Percentiles rank a stretch among this genome's conserved stretches.
phyloP scores from a whole-genome alignment of 768 basidiomycete species.

The Hortiboletus flavorubellus region DNA sequence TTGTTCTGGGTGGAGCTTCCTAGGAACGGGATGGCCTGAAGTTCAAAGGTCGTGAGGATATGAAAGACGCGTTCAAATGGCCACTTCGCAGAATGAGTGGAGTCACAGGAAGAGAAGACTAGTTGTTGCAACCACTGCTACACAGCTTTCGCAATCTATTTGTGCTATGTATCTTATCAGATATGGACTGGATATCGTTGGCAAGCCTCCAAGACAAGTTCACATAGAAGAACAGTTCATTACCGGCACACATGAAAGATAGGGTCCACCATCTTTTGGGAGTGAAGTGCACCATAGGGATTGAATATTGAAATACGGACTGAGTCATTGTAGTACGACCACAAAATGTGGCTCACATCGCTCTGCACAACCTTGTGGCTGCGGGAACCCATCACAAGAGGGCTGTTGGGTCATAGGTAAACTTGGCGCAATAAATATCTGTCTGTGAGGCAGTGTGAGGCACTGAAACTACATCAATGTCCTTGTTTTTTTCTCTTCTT shows the following conservation, averaged over 20 bases:
- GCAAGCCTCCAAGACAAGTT: no score
- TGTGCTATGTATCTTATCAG: slow-evolving; percentile 20
- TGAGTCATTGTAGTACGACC: slow-evolving; percentile 90
- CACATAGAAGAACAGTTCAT: slow-evolving; percentile 80
- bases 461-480: no score
- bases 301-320: slow-evolving; percentile 44
- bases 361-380: slow-evolving; percentile 93
- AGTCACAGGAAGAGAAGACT: neutral
- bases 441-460: no score
- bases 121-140: neutral
- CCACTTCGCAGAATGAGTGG: neutral
- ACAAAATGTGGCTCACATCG: slow-evolving; percentile 89
- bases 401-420: slow-evolving; percentile 44
- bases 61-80: neutral
- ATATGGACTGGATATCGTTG: neutral
- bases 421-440: no score
- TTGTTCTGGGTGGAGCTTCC: neutral
- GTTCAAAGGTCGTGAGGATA: neutral
- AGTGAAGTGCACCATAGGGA: neutral
- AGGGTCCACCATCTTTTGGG: slow-evolving; percentile 38
- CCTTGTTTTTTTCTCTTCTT: no score
- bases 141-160: slow-evolving; percentile 15
- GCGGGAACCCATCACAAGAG: slow-evolving; percentile 87
- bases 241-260: slow-evolving; percentile 90
- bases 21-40: neutral